phyloP scores from a whole-genome alignment of 2,329 filamentous ascomycete species.

The Xylaria polymorpha region DNA sequence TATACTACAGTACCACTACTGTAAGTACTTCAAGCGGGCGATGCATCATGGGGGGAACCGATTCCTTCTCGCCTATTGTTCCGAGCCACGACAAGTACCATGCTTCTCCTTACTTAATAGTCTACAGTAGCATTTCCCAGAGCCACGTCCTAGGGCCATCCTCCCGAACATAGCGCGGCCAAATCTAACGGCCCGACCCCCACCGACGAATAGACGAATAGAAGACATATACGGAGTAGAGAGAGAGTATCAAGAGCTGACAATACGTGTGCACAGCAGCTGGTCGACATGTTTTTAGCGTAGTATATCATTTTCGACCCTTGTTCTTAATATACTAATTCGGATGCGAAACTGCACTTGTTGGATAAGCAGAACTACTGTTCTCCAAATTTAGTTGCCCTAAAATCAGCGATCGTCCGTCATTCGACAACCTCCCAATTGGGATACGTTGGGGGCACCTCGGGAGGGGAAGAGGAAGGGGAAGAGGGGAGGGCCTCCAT shows the following conservation, averaged over 20 bases:
- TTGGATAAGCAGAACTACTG: slow-evolving; percentile 11
- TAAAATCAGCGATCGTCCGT: neutral
- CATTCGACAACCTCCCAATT: slow-evolving; percentile 13
- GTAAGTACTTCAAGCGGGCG: neutral
- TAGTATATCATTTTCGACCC: neutral
- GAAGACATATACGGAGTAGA: neutral
- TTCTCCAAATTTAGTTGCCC: slow-evolving; percentile 29
- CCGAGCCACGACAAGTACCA: slow-evolving; percentile 30
- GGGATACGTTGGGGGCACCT: neutral
- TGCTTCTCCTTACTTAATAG: slow-evolving; percentile 21
- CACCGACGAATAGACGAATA: neutral
- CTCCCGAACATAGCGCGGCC: slow-evolving; percentile 23
- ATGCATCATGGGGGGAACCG: neutral
- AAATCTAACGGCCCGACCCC: slow-evolving; percentile 21
- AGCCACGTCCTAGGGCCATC: slow-evolving; percentile 9
- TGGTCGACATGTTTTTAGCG: neutral
- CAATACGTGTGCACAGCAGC: neutral
- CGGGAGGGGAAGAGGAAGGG: neutral
- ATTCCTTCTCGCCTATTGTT: slow-evolving; percentile 32
- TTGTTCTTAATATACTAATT: slow-evolving; percentile 14
- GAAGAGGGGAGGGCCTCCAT: neutral
- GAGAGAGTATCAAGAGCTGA: neutral
- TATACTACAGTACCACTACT: neutral
- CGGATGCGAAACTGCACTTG: slow-evolving; percentile 11
- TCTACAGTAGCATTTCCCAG: neutral